Evolutionary conservation across 2,329 filamentous ascomycete species (phyloP).

Genomic region (Xylaria sp.): DNA sequence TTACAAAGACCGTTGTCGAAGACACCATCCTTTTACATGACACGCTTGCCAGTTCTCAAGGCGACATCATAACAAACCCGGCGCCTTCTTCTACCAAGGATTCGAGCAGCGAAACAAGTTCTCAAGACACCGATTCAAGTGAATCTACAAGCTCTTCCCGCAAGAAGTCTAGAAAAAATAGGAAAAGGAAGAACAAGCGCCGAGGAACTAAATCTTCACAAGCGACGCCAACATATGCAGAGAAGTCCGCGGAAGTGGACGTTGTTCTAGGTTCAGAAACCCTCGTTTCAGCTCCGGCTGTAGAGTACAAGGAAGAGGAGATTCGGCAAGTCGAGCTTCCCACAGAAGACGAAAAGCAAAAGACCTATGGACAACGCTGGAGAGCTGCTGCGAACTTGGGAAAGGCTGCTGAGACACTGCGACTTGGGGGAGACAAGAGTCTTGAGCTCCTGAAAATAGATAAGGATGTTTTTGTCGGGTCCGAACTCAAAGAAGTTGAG

Average conservation of each 20-base stretch:
- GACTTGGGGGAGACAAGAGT: not conserved
- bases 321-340: no score
- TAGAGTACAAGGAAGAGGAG: not conserved
- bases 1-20: not conserved
- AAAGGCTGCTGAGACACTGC: not conserved
- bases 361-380: not conserved
- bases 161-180: conserved; percentile 36
- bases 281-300: not conserved
- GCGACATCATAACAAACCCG: conserved; percentile 2
- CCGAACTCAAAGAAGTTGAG: not conserved
- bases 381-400: not conserved
- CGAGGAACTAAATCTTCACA: conserved; percentile 11
- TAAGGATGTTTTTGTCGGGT: no score
- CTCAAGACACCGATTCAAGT: conserved; percentile 5
- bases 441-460: not conserved
- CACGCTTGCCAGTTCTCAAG: not conserved
- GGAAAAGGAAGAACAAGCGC: conserved; percentile 34
- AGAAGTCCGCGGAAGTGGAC: not conserved
- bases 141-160: conserved; percentile 8
- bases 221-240: conserved; percentile 1
- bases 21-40: not conserved
- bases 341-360: no score
- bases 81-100: not conserved
- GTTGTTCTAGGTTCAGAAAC: not conserved
- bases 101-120: conserved; percentile 4